phyloP scores from a whole-genome alignment of 768 basidiomycete species.

The Omphalotus guepiniiformis region DNA sequence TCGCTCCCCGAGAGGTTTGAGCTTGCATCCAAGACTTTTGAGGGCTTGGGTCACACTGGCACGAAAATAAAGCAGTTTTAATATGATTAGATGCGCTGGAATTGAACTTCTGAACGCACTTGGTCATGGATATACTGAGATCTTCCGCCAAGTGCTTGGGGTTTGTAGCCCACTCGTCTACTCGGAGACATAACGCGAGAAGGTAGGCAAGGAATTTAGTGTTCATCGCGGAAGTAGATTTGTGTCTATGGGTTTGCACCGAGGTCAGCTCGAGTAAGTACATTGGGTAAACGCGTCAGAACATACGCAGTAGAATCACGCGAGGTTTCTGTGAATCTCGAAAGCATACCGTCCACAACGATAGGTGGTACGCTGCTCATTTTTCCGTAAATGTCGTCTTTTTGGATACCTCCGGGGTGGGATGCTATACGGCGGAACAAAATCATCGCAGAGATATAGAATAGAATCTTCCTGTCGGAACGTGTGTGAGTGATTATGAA shows the following conservation, averaged over 20 bases:
- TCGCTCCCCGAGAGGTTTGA: slow-evolving; percentile 44
- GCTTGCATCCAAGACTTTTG: slow-evolving; percentile 64
- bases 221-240: slow-evolving; percentile 64
- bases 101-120: no score
- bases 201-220: slow-evolving; percentile 73
- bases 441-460: slow-evolving; percentile 83
- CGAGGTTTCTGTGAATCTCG: slow-evolving; percentile 75
- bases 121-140: slow-evolving; percentile 55
- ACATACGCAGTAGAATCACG: slow-evolving; percentile 64
- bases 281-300: background rate
- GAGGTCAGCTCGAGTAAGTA: background rate
- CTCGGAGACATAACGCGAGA: slow-evolving; percentile 73
- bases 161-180: slow-evolving; percentile 78
- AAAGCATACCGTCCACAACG: slow-evolving; percentile 69
- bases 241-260: slow-evolving; percentile 29
- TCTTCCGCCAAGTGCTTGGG: slow-evolving; percentile 66
- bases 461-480: slow-evolving; percentile 59
- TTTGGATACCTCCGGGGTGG: slow-evolving; percentile 35
- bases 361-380: slow-evolving; percentile 55
- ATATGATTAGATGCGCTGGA: no score
- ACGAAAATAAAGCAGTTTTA: no score
- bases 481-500: slow-evolving; percentile 2
- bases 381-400: slow-evolving; percentile 51
- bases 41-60: background rate
- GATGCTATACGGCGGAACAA: slow-evolving; percentile 51